Percentiles rank a stretch among this genome's conserved stretches.
Conservation (phyloP, 768 basidiomycete species). For the Calvatia gigantea region DNA sequence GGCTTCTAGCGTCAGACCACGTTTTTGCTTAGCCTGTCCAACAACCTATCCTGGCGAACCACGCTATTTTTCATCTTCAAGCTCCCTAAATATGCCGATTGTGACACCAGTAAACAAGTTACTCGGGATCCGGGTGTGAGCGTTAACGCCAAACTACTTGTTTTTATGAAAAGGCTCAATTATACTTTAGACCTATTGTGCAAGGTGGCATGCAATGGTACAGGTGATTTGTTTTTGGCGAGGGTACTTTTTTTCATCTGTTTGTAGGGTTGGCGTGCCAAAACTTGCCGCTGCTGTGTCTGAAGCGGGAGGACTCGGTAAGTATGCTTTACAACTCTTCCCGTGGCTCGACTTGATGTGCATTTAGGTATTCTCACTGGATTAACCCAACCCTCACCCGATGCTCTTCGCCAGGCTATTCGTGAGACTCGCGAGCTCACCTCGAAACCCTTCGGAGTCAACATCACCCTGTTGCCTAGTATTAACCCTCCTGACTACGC, state of each 20-base stretch:
- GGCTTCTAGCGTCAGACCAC: neutral
- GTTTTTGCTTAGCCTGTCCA: too few species aligned
- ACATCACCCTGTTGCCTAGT: slow-evolving; percentile 81
- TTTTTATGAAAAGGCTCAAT: neutral
- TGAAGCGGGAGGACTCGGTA: slow-evolving; percentile 79
- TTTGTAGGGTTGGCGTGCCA: slow-evolving; percentile 76
- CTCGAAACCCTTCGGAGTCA: slow-evolving; percentile 78
- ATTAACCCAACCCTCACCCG: slow-evolving; percentile 83
- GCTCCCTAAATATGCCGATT: slow-evolving; percentile 29
- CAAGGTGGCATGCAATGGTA: slow-evolving; percentile 95
- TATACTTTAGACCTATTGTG: slow-evolving; percentile 57
- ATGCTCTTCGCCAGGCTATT: slow-evolving; percentile 76
- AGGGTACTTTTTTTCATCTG: neutral
- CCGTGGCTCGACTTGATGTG: neutral
- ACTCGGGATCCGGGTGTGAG: slow-evolving; percentile 64
- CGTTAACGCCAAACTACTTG: slow-evolving; percentile 12
- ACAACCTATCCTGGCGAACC: neutral
- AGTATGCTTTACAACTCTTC: slow-evolving; percentile 12
- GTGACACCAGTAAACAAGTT: slow-evolving; percentile 61
- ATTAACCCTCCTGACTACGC: slow-evolving; percentile 92
- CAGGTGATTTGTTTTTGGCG: slow-evolving; percentile 4
- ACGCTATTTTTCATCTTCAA: neutral
- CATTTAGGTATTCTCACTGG: slow-evolving; percentile 74
- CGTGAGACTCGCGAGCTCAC: slow-evolving; percentile 70
- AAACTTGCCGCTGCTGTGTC: slow-evolving; percentile 73